Evolutionary conservation across 129 eudicot species (phyloP).

Genomic region (Gnaphalium uliginosum): DNA sequence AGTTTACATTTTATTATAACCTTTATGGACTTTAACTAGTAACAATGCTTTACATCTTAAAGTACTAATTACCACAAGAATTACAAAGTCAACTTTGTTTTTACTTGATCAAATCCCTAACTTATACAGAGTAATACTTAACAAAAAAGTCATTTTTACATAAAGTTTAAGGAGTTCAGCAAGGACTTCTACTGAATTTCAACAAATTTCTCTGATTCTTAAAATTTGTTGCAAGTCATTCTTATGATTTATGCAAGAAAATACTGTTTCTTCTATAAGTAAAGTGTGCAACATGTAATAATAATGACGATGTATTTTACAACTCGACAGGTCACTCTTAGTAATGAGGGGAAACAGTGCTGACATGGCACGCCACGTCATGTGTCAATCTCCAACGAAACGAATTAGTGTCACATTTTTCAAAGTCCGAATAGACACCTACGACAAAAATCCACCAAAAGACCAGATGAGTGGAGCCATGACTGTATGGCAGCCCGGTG

Average conservation of each 20-base stretch:
- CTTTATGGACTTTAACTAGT: background rate
- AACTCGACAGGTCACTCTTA: constrained; percentile 57
- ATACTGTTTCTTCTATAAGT: background rate
- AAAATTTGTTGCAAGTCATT: background rate
- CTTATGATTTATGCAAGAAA: background rate
- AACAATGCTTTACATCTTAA: background rate
- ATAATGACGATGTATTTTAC: background rate
- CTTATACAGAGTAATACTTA: no score
- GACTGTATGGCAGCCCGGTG: constrained; percentile 82
- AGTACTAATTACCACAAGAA: background rate
- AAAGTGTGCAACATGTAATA: background rate
- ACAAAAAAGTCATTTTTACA: no score
- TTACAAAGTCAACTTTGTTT: no score
- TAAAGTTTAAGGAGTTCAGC: no score
- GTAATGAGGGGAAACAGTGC: constrained; percentile 95
- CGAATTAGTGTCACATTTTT: constrained; percentile 78
- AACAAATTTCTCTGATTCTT: no score
- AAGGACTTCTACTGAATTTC: no score
- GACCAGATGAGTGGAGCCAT: constrained; percentile 53
- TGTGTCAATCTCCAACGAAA: constrained; percentile 77
- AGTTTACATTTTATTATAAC: background rate
- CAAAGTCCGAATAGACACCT: constrained; percentile 56
- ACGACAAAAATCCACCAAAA: constrained; percentile 30
- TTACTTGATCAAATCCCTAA: no score
- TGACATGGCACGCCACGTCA: constrained; percentile 82